Evolutionary conservation across 192 early-diverging fungal genomes (phyloP).

Genomic region (Globomyces pollinis-pini): DNA sequence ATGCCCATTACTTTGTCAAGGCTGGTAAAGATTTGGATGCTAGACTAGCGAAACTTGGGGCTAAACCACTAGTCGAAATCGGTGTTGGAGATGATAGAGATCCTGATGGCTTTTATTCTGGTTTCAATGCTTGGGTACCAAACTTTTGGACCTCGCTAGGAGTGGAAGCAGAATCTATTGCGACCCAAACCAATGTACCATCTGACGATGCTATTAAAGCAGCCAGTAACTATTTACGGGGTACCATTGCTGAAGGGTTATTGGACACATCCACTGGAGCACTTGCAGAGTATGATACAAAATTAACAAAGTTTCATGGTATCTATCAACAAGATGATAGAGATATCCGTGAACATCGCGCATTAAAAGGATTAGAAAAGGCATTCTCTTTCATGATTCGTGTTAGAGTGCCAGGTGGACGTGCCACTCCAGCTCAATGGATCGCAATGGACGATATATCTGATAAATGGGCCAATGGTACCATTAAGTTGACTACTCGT

Average conservation of each 20-base stretch:
- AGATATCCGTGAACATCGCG: constrained; percentile 78
- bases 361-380: constrained; percentile 79
- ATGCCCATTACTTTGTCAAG: constrained; percentile 88
- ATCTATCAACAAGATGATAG: constrained; percentile 96
- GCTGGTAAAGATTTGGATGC: constrained; percentile 79
- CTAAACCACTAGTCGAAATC: constrained; percentile 47
- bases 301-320: constrained; percentile 94
- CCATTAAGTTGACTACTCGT: constrained; percentile 91
- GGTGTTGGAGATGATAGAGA: constrained; percentile 91
- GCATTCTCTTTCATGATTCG: constrained; percentile 97
- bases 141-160: constrained; percentile 77
- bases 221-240: constrained; percentile 85
- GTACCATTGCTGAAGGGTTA: constrained; percentile 81
- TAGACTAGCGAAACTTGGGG: constrained; percentile 71
- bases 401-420: constrained; percentile 87
- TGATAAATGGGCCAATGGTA: constrained; percentile 74
- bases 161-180: constrained; percentile 62
- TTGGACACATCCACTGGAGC: constrained; percentile 75
- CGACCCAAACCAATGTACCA: constrained; percentile 49
- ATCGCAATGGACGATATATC: constrained; percentile 88
- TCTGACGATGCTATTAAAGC: constrained; percentile 91
- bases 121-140: constrained; percentile 66
- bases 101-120: constrained; percentile 84
- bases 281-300: constrained; percentile 81
- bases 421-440: constrained; percentile 83